phyloP scores from a whole-genome alignment of 140 eudicot genomes.

The Bidens hawaiensis region DNA sequence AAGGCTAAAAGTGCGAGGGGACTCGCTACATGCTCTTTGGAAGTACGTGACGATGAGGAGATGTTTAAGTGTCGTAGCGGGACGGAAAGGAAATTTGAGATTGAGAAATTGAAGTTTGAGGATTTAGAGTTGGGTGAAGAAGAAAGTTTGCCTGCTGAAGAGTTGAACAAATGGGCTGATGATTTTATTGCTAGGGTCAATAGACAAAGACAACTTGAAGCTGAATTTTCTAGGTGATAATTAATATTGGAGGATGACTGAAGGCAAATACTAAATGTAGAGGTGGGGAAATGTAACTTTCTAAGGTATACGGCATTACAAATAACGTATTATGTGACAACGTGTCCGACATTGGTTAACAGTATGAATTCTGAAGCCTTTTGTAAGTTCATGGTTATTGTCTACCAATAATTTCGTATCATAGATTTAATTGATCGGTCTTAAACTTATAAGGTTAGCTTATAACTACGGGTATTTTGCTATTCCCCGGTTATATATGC shows the following conservation, averaged over 20 bases:
- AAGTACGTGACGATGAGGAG: not conserved
- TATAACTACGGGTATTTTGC: not conserved
- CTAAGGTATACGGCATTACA: not conserved
- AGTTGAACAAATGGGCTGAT: conserved; percentile 57
- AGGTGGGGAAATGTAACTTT: not conserved
- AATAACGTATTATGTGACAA: not conserved
- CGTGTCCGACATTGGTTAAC: not conserved
- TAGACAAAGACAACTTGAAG: conserved; percentile 54
- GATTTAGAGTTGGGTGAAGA: conserved; percentile 14
- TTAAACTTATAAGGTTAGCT: not conserved
- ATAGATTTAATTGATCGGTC: not conserved
- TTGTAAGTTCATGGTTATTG: conserved; percentile 1
- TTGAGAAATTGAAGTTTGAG: conserved; percentile 3
- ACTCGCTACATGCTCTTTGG: not conserved
- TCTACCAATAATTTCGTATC: not conserved
- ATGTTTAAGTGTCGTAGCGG: not conserved
- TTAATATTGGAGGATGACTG: not conserved
- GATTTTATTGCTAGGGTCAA: conserved; percentile 59
- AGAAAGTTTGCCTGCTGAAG: conserved; percentile 30
- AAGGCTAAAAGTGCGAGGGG: not conserved
- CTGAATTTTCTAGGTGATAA: conserved; percentile 11
- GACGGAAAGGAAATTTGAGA: conserved; percentile 14
- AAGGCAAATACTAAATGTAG: not conserved
- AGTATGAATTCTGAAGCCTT: conserved; percentile 9
- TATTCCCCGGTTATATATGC: not conserved